Conservation (phyloP, 1,284 basidiomycete genomes). For the Fomitopsis betulina region DNA sequence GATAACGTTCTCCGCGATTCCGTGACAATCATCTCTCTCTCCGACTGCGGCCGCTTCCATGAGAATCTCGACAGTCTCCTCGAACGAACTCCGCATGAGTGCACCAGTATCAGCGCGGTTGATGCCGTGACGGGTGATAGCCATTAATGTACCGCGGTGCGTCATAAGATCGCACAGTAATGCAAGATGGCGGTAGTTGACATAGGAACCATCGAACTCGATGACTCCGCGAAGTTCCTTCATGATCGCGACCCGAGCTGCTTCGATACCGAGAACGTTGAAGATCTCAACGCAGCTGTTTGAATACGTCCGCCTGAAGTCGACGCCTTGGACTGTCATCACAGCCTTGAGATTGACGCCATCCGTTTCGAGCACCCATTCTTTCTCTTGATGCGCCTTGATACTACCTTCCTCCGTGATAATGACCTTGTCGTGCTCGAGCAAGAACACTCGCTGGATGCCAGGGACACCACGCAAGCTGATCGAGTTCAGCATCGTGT, state of each 20-base stretch:
- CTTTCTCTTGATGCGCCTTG: slow-evolving; percentile 58
- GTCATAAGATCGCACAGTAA: slow-evolving; percentile 99
- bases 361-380: slow-evolving; percentile 98
- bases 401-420: slow-evolving; percentile 65
- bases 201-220: slow-evolving; percentile 99
- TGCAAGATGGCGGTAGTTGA: slow-evolving; percentile 97
- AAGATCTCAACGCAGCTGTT: slow-evolving; percentile 98
- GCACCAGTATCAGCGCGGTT: slow-evolving; percentile 97
- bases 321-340: slow-evolving; percentile 93
- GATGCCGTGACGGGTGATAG: slow-evolving; percentile 99
- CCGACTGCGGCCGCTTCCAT: slow-evolving; percentile 99
- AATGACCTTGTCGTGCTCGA: slow-evolving; percentile 80
- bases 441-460: slow-evolving; percentile 92
- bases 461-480: slow-evolving; percentile 89
- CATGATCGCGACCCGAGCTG: slow-evolving; percentile 90
- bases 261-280: slow-evolving; percentile 97
- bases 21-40: slow-evolving; percentile 97
- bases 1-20: slow-evolving; percentile 97
- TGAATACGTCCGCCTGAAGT: slow-evolving; percentile 89
- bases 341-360: slow-evolving; percentile 94
- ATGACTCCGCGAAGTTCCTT: slow-evolving; percentile 92
- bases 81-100: slow-evolving; percentile 97
- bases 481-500: slow-evolving; percentile 96
- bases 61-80: slow-evolving; percentile 98
- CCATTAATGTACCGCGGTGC: slow-evolving; percentile 93